These are phyloP conservation scores for Niebla homalea DNA, from an alignment of 495 filamentous ascomycete species.

Conservation along the genomic window DNA sequence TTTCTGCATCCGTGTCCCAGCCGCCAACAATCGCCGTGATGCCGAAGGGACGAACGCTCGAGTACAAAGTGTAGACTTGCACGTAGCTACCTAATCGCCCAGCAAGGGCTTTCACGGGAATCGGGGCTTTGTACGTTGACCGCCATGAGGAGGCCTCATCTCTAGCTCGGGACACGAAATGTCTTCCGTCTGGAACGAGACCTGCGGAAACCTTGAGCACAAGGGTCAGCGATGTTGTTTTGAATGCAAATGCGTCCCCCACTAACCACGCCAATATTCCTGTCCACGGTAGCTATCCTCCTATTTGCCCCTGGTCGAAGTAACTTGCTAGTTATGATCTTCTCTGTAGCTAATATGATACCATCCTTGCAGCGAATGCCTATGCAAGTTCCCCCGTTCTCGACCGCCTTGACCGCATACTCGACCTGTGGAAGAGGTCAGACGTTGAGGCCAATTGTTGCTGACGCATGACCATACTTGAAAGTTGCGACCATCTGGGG, in stretches of 20 bases:
- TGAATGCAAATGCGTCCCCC: background rate
- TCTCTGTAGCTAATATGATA: conserved; percentile 91
- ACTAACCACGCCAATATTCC: conserved; percentile 79
- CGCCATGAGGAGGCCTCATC: conserved; percentile 88
- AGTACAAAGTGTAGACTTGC: conserved; percentile 94
- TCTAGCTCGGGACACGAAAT: conserved; percentile 86
- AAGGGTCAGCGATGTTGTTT: conserved; percentile 1
- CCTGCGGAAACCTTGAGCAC: conserved; percentile 69
- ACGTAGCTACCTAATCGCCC: conserved; percentile 88
- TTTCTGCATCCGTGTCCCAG: conserved; percentile 73
- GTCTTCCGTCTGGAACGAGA: conserved; percentile 84
- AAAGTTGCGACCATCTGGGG: conserved; percentile 96
- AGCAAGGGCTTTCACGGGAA: conserved; percentile 72
- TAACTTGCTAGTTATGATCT: conserved; percentile 88
- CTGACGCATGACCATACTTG: conserved; percentile 39
- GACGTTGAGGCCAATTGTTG: background rate
- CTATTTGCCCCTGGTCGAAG: conserved; percentile 90
- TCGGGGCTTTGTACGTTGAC: conserved; percentile 78
- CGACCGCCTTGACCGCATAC: conserved; percentile 96
- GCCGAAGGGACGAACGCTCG: conserved; percentile 88
- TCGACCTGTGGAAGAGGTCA: conserved; percentile 49
- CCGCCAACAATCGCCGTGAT: conserved; percentile 90
- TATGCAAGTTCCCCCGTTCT: conserved; percentile 93
- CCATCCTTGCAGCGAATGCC: conserved; percentile 96
- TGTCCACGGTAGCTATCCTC: conserved; percentile 86